A percentile compares a stretch with the other conserved stretches of the same genome.
Evolutionary conservation across 2,329 filamentous ascomycete species (phyloP).

Genomic region (Cordyceps tenuipes): DNA sequence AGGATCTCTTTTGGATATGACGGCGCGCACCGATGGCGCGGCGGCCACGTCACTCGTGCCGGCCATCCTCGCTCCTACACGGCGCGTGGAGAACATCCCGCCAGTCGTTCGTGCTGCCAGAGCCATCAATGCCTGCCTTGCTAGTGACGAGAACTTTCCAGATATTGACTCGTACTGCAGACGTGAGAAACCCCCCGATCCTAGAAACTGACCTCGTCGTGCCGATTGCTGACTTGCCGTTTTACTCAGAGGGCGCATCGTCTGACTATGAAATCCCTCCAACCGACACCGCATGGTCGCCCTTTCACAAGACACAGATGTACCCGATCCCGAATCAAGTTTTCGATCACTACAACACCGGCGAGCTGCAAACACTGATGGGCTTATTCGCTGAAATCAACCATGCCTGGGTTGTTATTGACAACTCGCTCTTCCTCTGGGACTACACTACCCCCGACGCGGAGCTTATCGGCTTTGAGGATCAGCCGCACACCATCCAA

Average conservation of each 20-base stretch:
- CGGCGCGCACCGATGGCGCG: constrained; percentile 5
- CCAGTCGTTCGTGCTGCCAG: constrained; percentile 73
- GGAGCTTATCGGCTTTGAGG: constrained; percentile 85
- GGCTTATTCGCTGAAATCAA: constrained; percentile 91
- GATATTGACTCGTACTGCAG: constrained; percentile 83
- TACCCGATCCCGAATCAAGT: constrained; percentile 88
- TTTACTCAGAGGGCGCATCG: constrained; percentile 65
- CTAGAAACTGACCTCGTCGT: not conserved
- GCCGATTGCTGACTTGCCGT: constrained; percentile 18
- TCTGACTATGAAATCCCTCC: constrained; percentile 80
- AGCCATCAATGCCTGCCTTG: constrained; percentile 73
- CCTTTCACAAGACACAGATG: constrained; percentile 79
- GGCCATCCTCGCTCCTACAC: constrained; percentile 31
- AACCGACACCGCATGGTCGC: constrained; percentile 64
- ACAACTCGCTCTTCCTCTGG: constrained; percentile 95
- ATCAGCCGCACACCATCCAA: constrained; percentile 79
- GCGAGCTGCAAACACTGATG: constrained; percentile 85
- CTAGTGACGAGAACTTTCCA: constrained; percentile 71
- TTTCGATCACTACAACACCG: constrained; percentile 84
- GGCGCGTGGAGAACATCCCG: constrained; percentile 42
- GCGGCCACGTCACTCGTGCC: constrained; percentile 20
- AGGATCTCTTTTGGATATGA: constrained; percentile 3
- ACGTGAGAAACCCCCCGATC: constrained; percentile 49
- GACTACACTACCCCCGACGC: constrained; percentile 92
- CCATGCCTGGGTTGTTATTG: constrained; percentile 91